phyloP scores from a whole-genome alignment of 164 flowering plant species.

The Vitis rotundifolia region DNA sequence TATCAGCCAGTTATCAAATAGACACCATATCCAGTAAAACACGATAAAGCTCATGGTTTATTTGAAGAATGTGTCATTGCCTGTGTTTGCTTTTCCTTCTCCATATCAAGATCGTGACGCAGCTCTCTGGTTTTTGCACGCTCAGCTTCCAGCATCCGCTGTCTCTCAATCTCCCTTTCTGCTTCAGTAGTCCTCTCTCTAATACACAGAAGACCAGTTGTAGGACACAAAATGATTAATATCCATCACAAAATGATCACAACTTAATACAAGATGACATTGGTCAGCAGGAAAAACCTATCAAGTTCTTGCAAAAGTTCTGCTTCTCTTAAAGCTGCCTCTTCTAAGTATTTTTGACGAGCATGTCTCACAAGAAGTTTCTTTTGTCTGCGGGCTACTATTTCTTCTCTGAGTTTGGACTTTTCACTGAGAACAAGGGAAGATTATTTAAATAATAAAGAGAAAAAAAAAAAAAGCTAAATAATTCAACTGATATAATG shows the following conservation, averaged over 20 bases:
- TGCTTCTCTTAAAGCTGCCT: conserved; percentile 72
- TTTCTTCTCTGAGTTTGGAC: conserved; percentile 69
- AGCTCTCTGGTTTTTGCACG: conserved; percentile 88
- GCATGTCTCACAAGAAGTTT: conserved; percentile 57
- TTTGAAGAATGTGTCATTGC: conserved; percentile 27
- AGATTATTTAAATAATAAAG: too few relatives aligned
- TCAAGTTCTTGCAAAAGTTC: conserved; percentile 80
- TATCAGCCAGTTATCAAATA: neutral
- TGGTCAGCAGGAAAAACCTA: conserved; percentile 44
- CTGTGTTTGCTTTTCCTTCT: conserved; percentile 88
- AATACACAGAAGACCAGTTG: conserved; percentile 8
- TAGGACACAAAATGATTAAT: neutral
- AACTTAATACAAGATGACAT: neutral
- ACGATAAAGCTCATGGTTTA: neutral
- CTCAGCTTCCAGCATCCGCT: conserved; percentile 71
- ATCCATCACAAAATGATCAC: neutral
- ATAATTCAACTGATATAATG: too few relatives aligned
- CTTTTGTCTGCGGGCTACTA: conserved; percentile 69
- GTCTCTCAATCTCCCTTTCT: conserved; percentile 86
- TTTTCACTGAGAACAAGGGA: conserved; percentile 60
- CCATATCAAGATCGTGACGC: conserved; percentile 82
- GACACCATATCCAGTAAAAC: neutral
- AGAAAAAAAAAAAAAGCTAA: too few relatives aligned
- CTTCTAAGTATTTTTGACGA: conserved; percentile 76
- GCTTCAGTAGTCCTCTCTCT: conserved; percentile 72